Evolutionary conservation across 208 protist genomes (phyloP), one percentile per base, ranked within the genome.

Genomic region (Acanthamoeba sp.): DNA sequence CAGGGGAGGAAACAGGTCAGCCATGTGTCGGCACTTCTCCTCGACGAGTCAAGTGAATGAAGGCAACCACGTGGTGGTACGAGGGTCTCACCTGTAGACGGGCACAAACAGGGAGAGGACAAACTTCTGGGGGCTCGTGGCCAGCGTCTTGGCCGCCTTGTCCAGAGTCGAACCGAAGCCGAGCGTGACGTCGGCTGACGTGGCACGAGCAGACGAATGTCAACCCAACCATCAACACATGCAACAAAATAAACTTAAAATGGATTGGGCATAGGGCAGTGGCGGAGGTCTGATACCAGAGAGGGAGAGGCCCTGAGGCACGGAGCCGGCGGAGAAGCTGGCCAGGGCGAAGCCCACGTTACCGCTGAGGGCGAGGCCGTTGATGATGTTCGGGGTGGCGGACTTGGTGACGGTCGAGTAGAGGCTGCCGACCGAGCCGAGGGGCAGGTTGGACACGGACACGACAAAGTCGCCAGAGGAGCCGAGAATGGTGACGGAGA

Each of bases 391-490:
- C 16, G 80, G 80, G 6, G 80, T 62, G 45, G 80, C 16, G 45
- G n/a, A 27, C 55, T 40, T 64, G 50, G 55, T 29, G 50, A 89
- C 48, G n/a, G 45, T 29, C 24, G 80, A 89, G 55, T 89, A 89
- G 55, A 89, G 10, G 55, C 27, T 59, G 32, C 32, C 27, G 50
- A 89, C 22, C 29, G 50, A 66, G 80, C 27, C 27, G 5, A 50
- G 22, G n/a, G 38, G 38, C 22, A 89, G 80, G 36, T 36, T 59
- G 42, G 38, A 32, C 27, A 89, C 80, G 12, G 80, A 89, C 27
- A 89, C 27, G 5, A 59, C 50, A 22, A 89, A 89, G 45, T 89
- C 80, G 27, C 80, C 80, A n/a, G n/a, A n/a, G 22, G 80, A 66
- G 22, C 29, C 42, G 18, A 42, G 48, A 6, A 89, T 36, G 27